Evolutionary conservation across 345 rosid species (phyloP).

Genomic region (Populus deltoides): DNA sequence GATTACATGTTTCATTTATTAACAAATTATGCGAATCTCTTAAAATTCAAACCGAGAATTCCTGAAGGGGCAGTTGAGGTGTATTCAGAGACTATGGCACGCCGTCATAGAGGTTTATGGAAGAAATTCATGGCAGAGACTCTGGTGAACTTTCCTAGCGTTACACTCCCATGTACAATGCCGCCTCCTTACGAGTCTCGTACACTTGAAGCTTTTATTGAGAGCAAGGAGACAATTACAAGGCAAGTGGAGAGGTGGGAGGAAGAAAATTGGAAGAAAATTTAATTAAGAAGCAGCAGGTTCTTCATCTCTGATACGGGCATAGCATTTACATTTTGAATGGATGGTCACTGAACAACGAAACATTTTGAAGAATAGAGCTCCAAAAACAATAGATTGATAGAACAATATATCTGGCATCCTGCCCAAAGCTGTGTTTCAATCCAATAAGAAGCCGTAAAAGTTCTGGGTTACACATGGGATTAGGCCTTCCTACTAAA

Average conservation of each 20-base stretch:
- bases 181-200: conserved; percentile 41
- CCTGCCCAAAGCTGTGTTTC: too few species aligned
- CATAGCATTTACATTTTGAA: too few species aligned
- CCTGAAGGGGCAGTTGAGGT: conserved; percentile 50
- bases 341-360: too few species aligned
- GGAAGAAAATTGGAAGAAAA: conserved; percentile 33
- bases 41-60: conserved; percentile 56
- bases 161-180: conserved; percentile 47
- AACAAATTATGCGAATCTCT: conserved; percentile 59
- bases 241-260: conserved; percentile 59
- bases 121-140: conserved; percentile 58
- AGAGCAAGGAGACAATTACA: conserved; percentile 34
- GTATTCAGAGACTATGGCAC: conserved; percentile 48
- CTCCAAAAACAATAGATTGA: too few species aligned
- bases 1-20: conserved; percentile 73
- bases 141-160: conserved; percentile 49
- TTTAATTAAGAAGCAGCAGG: neutral
- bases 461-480: too few species aligned
- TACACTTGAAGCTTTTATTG: conserved; percentile 33
- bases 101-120: conserved; percentile 33
- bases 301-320: too few species aligned
- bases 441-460: too few species aligned
- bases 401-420: too few species aligned
- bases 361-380: too few species aligned
- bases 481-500: too few species aligned